Conservation (phyloP, 768 basidiomycete species). For the Leccinum uliginosum region DNA sequence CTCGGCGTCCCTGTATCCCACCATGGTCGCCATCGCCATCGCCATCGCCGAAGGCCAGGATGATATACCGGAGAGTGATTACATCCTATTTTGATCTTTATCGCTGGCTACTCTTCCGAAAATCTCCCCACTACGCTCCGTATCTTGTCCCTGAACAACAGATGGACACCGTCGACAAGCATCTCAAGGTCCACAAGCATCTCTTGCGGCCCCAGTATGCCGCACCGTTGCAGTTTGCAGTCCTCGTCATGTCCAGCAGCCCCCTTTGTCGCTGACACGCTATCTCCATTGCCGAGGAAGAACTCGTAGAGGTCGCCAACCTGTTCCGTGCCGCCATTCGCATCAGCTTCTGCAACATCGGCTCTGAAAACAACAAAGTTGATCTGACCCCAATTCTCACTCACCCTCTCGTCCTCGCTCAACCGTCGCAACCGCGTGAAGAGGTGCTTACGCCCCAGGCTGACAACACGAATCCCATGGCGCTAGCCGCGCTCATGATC, state of each 20-base stretch:
- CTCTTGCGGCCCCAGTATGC: slow-evolving; percentile 62
- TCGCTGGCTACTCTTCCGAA: slow-evolving; percentile 48
- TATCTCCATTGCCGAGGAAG: slow-evolving; percentile 45
- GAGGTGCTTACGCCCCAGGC: slow-evolving; percentile 37
- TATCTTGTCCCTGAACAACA: slow-evolving; percentile 39
- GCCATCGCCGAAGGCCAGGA: slow-evolving; percentile 30
- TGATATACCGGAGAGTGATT: slow-evolving; percentile 33
- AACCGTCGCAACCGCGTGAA: slow-evolving; percentile 46
- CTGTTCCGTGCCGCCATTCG: slow-evolving; percentile 42
- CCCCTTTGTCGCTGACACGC: slow-evolving; percentile 28
- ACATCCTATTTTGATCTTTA: slow-evolving; percentile 30
- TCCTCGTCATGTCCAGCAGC: slow-evolving; percentile 33
- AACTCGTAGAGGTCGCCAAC: slow-evolving; percentile 44
- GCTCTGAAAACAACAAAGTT: slow-evolving; percentile 34
- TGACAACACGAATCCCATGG: slow-evolving; percentile 44
- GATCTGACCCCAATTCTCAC: slow-evolving; percentile 46
- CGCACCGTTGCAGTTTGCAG: slow-evolving; percentile 41
- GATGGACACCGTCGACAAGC: slow-evolving; percentile 33
- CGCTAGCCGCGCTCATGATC: slow-evolving; percentile 65
- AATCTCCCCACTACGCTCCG: slow-evolving; percentile 53
- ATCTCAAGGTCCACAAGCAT: slow-evolving; percentile 45
- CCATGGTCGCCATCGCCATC: slow-evolving; percentile 39
- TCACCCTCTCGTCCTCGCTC: slow-evolving; percentile 33
- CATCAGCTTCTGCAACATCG: slow-evolving; percentile 44
- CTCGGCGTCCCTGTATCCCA: slow-evolving; percentile 41